Percentiles rank a stretch among this genome's conserved stretches.
phyloP scores from a whole-genome alignment of 176 grass and related monocot species.

The Aegilops umbellulata region DNA sequence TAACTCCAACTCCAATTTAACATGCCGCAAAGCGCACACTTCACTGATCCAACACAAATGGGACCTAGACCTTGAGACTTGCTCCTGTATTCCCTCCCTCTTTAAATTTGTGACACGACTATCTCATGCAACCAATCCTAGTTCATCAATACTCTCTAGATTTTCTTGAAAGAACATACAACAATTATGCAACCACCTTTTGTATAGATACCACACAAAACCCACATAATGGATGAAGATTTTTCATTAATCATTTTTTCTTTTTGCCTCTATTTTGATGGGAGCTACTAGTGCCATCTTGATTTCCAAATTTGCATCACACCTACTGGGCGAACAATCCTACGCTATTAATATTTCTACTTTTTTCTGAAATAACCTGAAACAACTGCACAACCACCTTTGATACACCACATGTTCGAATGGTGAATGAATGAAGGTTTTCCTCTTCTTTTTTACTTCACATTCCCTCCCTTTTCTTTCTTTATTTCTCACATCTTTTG shows the following conservation, averaged over 20 bases:
- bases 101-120: not conserved
- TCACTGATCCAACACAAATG: not conserved
- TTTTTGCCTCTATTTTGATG: not conserved
- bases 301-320: not conserved
- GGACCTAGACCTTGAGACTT: not conserved
- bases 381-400: not conserved
- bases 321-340: not conserved
- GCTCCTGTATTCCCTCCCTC: not conserved
- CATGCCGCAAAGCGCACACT: not conserved
- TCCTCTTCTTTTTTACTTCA: not conserved
- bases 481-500: too few species aligned
- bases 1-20: not conserved
- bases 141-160: not conserved
- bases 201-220: not conserved
- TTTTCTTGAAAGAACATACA: not conserved
- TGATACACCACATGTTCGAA: not conserved
- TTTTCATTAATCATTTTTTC: not conserved
- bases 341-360: not conserved
- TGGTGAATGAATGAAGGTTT: not conserved
- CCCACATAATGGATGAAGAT: not conserved
- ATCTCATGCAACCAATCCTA: not conserved
- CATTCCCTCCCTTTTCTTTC: too few species aligned
- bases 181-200: not conserved
- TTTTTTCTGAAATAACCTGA: not conserved
- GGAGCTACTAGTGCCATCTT: not conserved